Conservation (phyloP, 2,329 filamentous ascomycete species). For the Chaetomium olivaceum region DNA sequence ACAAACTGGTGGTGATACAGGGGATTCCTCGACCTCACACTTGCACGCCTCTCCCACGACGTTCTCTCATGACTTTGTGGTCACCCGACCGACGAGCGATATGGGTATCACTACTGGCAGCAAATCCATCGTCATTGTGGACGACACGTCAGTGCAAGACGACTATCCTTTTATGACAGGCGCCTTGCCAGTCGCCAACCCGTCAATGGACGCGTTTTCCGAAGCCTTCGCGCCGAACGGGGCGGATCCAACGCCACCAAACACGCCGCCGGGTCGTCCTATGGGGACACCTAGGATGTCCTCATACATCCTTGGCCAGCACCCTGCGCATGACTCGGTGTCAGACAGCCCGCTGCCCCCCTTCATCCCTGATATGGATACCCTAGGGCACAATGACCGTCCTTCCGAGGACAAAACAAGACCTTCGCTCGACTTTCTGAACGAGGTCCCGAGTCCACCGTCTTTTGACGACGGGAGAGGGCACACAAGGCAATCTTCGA, state of each 20-base stretch:
- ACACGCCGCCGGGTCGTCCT: constrained; percentile 55
- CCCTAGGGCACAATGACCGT: constrained; percentile 37
- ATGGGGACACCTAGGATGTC: constrained; percentile 54
- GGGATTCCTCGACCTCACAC: constrained; percentile 48
- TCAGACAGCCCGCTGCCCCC: constrained; percentile 48
- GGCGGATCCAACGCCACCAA: constrained; percentile 61
- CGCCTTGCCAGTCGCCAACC: constrained; percentile 45
- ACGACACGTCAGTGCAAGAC: constrained; percentile 57
- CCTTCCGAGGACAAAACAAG: constrained; percentile 40
- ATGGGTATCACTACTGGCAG: constrained; percentile 73
- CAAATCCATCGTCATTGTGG: constrained; percentile 83
- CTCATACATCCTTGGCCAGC: constrained; percentile 56
- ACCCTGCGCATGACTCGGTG: constrained; percentile 41
- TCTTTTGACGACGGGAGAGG: constrained; percentile 40
- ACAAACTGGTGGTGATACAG: constrained; percentile 36
- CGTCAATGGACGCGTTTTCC: constrained; percentile 55
- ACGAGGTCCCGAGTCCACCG: constrained; percentile 38
- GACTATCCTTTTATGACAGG: constrained; percentile 56
- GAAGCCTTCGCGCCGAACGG: constrained; percentile 54
- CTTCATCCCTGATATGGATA: constrained; percentile 50
- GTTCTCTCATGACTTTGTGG: constrained; percentile 35
- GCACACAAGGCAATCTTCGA: constrained; percentile 51
- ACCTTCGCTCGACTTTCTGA: constrained; percentile 38
- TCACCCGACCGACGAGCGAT: constrained; percentile 52
- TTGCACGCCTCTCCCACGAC: constrained; percentile 40